phyloP scores from a whole-genome alignment of 2,329 filamentous ascomycete genomes.

The Fonsecaea nubica region DNA sequence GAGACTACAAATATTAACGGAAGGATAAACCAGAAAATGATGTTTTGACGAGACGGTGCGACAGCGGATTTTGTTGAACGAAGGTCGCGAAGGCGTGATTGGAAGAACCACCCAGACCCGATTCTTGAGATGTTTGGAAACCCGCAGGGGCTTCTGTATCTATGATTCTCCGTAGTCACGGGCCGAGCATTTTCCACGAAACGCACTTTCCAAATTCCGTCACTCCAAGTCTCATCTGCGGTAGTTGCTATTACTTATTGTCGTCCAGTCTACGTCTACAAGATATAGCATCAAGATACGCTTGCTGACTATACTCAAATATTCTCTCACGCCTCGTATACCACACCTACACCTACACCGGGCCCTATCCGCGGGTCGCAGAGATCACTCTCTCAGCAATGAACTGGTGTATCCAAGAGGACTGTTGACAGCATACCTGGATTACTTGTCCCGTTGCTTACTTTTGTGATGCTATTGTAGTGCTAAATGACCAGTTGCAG shows the following conservation, averaged over 20 bases:
- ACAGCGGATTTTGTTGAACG: constrained; percentile 9
- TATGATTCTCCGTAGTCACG: background rate
- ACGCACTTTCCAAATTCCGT: background rate
- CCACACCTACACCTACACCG: too few species aligned
- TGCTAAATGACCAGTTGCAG: background rate
- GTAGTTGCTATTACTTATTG: background rate
- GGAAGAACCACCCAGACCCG: background rate
- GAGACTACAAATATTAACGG: background rate
- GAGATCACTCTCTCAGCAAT: background rate
- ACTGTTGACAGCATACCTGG: background rate
- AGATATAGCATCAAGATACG: too few species aligned
- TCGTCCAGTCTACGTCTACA: too few species aligned
- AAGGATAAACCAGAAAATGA: background rate
- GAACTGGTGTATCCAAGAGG: background rate
- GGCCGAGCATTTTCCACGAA: background rate
- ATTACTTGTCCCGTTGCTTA: background rate
- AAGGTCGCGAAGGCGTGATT: constrained; percentile 18
- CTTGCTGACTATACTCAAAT: too few species aligned
- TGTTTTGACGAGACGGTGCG: background rate
- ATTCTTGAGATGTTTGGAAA: constrained; percentile 2
- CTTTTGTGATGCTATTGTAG: background rate
- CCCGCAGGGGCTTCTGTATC: background rate
- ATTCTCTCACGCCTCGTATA: too few species aligned
- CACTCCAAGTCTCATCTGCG: background rate
- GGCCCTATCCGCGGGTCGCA: too few species aligned